These are phyloP conservation scores for Solanum medicagineum DNA, from an alignment of 257 asterid genomes.

Conservation along the genomic window DNA sequence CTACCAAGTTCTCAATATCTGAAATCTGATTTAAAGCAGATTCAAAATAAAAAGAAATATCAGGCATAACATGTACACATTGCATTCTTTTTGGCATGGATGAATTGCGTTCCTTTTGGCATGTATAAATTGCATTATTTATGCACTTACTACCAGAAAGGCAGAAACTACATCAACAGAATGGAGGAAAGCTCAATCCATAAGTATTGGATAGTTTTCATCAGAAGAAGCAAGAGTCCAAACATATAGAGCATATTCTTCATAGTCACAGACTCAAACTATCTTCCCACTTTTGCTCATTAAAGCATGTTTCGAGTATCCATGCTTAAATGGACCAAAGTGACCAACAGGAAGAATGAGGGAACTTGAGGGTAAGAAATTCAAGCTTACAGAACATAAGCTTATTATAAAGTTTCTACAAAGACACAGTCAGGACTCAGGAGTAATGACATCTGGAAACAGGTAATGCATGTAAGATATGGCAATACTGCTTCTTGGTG, in stretches of 20 bases:
- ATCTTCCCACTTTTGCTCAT: background rate
- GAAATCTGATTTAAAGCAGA: constrained; percentile 44
- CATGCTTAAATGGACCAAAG: background rate
- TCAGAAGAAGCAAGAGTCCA: background rate
- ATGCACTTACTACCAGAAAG: background rate
- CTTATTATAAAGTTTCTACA: background rate
- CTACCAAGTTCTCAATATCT: constrained; percentile 83
- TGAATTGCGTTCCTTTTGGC: background rate
- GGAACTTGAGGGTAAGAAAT: background rate
- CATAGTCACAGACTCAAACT: background rate
- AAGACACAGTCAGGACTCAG: background rate
- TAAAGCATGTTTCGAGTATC: background rate
- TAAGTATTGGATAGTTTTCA: background rate
- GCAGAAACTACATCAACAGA: background rate
- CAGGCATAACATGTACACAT: background rate
- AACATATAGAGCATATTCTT: background rate
- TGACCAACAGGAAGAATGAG: background rate
- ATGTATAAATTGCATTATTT: background rate
- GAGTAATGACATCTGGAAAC: background rate
- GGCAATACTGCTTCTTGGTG: background rate
- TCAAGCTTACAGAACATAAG: background rate
- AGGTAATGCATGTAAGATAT: background rate
- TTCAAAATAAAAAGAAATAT: background rate
- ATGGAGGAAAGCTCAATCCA: background rate
- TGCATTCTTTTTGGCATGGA: background rate